Evolutionary conservation across 257 asterid species (phyloP), one percentile per base, ranked within the genome.

Genomic region (Capsicum rhomboideum): DNA sequence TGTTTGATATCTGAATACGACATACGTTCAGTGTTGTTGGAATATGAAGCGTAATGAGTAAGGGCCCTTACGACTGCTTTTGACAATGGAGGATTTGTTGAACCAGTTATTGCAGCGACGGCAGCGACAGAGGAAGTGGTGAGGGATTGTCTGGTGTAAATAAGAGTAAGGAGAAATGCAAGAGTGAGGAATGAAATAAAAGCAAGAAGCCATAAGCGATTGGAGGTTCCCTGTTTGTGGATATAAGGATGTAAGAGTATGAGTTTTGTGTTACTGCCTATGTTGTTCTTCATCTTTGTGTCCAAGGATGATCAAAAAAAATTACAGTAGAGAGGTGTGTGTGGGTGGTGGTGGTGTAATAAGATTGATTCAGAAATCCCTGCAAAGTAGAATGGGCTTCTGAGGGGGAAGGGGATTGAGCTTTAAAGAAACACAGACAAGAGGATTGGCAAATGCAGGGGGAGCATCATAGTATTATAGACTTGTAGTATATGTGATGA

Each of bases 231-330:
- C 26, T 96, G 98, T 82, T 96, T 96, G 40, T 96, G 99, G 82
- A 96, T 91, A 89, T 93, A 96, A 5, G 99, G 99, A 46, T 96
- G 99, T 56, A 96, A 94, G 54, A 96, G 98, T 49, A 96, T 96
- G 17, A 96, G 93, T 87, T 93, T 92, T 0, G 98, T 93, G 86
- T 87, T 90, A 64, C 74, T 91, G 89, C 92, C 91, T 46, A 91
- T 31, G 82, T 92, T 94, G 92, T 92, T 92, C 92, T 93, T 95
- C 98, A 95, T 94, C 6, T 87, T 84, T 49, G 18, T 5, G 20
- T 21, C 49, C 10, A n/a, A 26, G 66, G 46, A 52, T 81, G 44
- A 49, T 4, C 23, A 42, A 86, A 78, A 26, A 16, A 20, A 64
- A 26, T 68, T 17, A 4, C 53, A 49, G 14, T 46, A 49, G 53